A percentile compares a stretch with the other conserved stretches of the same genome.
Conservation (phyloP, 192 early-diverging fungal species). For the Rhizophagus sp. region DNA sequence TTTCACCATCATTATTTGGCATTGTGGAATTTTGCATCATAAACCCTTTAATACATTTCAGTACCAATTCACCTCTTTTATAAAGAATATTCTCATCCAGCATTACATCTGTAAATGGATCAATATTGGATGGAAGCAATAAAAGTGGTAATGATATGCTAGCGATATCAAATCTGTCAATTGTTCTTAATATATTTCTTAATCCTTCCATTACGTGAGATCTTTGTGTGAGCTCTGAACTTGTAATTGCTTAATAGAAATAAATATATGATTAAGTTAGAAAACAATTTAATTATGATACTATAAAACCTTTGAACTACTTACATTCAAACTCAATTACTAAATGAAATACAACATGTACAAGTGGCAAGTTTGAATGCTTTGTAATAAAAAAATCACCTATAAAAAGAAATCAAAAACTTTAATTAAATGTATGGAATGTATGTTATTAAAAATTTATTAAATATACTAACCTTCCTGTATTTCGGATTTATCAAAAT, state of each 20-base stretch:
- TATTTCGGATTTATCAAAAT: conserved; percentile 39
- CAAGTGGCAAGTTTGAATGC: conserved; percentile 73
- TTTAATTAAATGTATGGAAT: too few species aligned
- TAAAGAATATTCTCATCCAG: conserved; percentile 44
- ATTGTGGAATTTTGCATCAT: conserved; percentile 57
- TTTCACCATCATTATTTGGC: conserved; percentile 44
- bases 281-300: not conserved
- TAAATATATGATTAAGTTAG: not conserved
- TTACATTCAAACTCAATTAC: conserved; percentile 60
- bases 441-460: not conserved
- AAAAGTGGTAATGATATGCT: conserved; percentile 65
- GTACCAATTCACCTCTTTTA: conserved; percentile 46
- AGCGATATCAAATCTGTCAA: conserved; percentile 64
- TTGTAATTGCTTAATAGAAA: conserved; percentile 9
- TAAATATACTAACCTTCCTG: conserved; percentile 51
- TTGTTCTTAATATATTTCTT: conserved; percentile 60
- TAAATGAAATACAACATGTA: conserved; percentile 76
- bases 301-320: not conserved
- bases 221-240: conserved; percentile 10
- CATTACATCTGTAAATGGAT: conserved; percentile 33
- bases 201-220: conserved; percentile 47
- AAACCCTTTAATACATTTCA: conserved; percentile 56
- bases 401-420: not conserved
- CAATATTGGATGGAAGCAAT: conserved; percentile 53
- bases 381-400: conserved; percentile 75